Base-by-base conservation (phyloP, 192 early-diverging fungal species). In the Coemansia umbellata region DNA sequence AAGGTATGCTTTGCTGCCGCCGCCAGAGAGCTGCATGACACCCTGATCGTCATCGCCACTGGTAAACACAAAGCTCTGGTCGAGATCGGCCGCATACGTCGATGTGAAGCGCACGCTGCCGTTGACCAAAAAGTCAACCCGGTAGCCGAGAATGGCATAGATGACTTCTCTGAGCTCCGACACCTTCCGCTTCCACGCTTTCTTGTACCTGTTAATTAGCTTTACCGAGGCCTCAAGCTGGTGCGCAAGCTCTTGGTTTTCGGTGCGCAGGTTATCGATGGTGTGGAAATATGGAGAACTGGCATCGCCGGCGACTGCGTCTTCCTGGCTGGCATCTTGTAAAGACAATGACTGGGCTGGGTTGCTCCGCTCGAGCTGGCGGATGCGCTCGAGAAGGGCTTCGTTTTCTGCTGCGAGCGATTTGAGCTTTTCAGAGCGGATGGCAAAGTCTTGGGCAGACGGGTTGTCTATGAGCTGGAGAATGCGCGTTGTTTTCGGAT, bases 391-490 rank as follows among this genome's bases (percentile, higher is more conserved):
- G 13, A 90, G 37, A 15, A 94, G 68, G 2, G 74, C 75, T 4
- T 63, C 43, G 63, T 94, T 94, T 69, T 92, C 92, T 10, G 74
- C 74, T 10, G 56, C 52, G 37, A 94, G 67, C 5, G 80, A 71
- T 13, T 87, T 75, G 5, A 94, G 78, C 53, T 73, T 83, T 11
- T 71, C 66, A 35, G 89, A 80, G n/a, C 88, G 83, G 45, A 90
- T 82, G 23, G 80, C 82, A 41, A 75, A 81, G 48, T 87, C 85
- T 13, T 50, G 63, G 2, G 82, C 62, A 11, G 87, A 82, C 5
- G 89, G 92, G 60, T 90, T 92, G 37, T 90, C 85, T 15, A 78
- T 79, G n/a, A 91, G 66, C 63, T 87, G 79, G 37, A 92, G 70
- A 15, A 92, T 75, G 15, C 85, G 82, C 0, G 81, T 82, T 15